These are phyloP conservation scores for Cymbidium sinense DNA, from an alignment of 106 monocot species.

Conservation along the genomic window DNA sequence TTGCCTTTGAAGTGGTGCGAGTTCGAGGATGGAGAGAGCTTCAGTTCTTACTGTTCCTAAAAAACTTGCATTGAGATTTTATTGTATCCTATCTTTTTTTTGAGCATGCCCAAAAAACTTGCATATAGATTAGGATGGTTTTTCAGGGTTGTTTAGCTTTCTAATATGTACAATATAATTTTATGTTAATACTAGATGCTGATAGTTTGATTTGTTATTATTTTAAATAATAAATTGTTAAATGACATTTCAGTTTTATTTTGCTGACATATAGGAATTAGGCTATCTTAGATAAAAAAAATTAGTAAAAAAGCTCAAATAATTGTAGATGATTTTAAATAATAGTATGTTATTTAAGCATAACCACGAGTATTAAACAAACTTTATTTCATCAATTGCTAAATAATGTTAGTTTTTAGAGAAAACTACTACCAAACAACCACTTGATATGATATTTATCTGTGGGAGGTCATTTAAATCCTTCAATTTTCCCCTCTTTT, in stretches of 20 bases:
- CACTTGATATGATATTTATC: background rate
- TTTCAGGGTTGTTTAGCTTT: background rate
- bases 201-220: background rate
- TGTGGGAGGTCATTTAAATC: background rate
- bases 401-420: background rate
- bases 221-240: conserved; percentile 1
- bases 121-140: background rate
- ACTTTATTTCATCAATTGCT: too few relatives aligned
- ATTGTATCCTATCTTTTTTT: background rate
- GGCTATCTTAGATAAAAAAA: background rate
- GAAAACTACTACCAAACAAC: background rate
- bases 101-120: background rate
- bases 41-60: background rate
- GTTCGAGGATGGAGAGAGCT: background rate
- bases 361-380: background rate
- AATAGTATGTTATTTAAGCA: background rate
- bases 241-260: background rate
- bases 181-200: background rate
- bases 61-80: background rate
- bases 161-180: background rate
- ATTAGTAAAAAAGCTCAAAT: background rate
- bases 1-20: background rate
- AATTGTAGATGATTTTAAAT: background rate
- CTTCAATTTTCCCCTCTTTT: background rate
- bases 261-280: background rate